Evolutionary conservation across 2,329 filamentous ascomycete species (phyloP), one percentile per base, ranked within the genome.

Genomic region (Trematosphaeria pertusa): DNA sequence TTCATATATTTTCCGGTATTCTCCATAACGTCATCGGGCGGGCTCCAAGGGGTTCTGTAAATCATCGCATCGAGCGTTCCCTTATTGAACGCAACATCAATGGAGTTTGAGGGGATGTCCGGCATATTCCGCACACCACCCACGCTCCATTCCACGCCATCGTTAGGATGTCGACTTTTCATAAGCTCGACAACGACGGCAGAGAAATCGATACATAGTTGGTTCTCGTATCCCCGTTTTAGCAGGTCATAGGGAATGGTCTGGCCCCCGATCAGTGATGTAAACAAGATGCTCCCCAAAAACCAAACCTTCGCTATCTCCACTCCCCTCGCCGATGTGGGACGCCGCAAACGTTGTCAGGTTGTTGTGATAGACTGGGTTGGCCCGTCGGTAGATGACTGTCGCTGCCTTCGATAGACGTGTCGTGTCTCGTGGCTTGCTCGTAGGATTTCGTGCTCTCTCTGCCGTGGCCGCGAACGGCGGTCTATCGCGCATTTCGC

Each of bases 21-120:
- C 0, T 76, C 65, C 26, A 69, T 54, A 0, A 81, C 78, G 24
- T 80, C 75, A 5, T 74, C 69, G 0, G 79, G 79, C 1, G 80
- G 81, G 48, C 68, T 75, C 79, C 79, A 83, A 0, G 75, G 75
- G 50, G 75, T 80, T 2, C 81, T 79, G 55, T 80, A 72, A 22
- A 83, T 78, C 76, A 83, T 81, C 35, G 77, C 78, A 63, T 83
- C 80, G 3, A 83, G 65, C 1, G 80, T 83, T 3, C 75, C 74
- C 60, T 84, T 84, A 53, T 83, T 80, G 52, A 86, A 82, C 9
- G 81, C 81, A 5, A 85, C 73, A 54, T 82, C 78, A 30, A 86
- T 60, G 1, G 74, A 76, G 1, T 48, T 57, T 22, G 72, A 64
- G 0, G 66, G 57, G 0, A 82, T 54, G 1, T 62, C 59, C 7